Evolutionary conservation across 495 filamentous ascomycete species (phyloP).

Genomic region (Melanomma pulvis-pyrius): DNA sequence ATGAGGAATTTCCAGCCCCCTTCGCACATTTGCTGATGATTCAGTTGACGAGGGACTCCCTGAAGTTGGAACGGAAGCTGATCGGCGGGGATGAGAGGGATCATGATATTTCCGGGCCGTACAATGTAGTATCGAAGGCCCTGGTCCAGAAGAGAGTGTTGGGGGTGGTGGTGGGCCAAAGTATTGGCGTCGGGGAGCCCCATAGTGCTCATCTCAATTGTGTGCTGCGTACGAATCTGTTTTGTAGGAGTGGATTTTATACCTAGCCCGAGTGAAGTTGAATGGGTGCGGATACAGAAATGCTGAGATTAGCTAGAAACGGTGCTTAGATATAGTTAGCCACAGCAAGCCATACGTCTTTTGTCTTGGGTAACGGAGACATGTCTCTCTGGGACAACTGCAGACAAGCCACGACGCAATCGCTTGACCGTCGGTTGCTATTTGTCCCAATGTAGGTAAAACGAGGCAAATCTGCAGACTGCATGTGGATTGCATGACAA

Average conservation of each 20-base stretch:
- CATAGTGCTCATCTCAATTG: neutral
- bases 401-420: too few species aligned
- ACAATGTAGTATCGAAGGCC: constrained; percentile 10
- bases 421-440: too few species aligned
- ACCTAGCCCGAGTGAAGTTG: neutral
- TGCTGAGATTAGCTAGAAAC: neutral
- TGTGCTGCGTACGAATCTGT: too few species aligned
- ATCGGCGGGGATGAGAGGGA: constrained; percentile 22
- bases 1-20: constrained; percentile 9
- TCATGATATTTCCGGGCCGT: constrained; percentile 3
- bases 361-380: too few species aligned
- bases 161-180: neutral
- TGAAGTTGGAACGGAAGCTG: constrained; percentile 15
- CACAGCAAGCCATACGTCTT: too few species aligned
- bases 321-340: neutral
- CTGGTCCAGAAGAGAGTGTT: neutral
- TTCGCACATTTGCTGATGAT: constrained; percentile 3
- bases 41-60: constrained; percentile 8
- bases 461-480: too few species aligned
- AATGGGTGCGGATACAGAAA: neutral
- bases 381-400: too few species aligned
- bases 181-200: neutral
- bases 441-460: too few species aligned
- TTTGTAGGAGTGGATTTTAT: neutral
- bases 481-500: too few species aligned